Evolutionary conservation across 2,329 filamentous ascomycete species (phyloP).

Genomic region (Hymenoscyphus scutula): DNA sequence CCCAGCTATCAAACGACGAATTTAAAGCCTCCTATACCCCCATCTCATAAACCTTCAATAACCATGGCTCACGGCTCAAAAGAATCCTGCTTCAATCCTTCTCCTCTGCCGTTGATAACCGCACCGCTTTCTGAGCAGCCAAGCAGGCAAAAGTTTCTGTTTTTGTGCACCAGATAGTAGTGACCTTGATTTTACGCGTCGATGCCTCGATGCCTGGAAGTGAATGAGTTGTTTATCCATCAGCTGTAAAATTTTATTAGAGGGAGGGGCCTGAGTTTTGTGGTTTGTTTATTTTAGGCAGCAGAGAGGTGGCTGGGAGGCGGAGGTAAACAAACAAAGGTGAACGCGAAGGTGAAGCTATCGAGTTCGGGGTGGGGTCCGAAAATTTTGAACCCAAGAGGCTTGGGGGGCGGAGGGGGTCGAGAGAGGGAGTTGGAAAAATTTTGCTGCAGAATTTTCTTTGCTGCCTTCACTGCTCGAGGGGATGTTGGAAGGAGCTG

Average conservation of each 20-base stretch:
- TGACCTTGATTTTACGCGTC: not conserved
- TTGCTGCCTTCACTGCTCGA: too few relatives aligned
- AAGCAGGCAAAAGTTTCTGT: not conserved
- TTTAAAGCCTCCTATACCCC: not conserved
- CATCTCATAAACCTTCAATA: not conserved
- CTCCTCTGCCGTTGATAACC: not conserved
- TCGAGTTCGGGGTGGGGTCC: not conserved
- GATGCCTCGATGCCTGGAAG: not conserved
- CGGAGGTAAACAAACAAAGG: not conserved
- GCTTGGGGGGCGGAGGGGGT: too few relatives aligned
- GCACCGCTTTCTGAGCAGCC: not conserved
- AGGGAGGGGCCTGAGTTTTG: too few relatives aligned
- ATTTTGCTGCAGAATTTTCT: too few relatives aligned
- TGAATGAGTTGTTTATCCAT: not conserved
- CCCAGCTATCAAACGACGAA: not conserved
- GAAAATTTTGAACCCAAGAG: too few relatives aligned
- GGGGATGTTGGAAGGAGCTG: not conserved
- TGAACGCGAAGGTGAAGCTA: not conserved
- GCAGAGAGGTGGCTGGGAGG: too few relatives aligned
- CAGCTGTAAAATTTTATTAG: not conserved
- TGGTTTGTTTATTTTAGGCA: too few relatives aligned
- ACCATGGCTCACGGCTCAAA: too few relatives aligned
- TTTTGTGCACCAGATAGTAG: not conserved
- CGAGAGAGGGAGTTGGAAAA: too few relatives aligned
- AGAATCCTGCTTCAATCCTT: not conserved